Conservation (phyloP, 2,329 filamentous ascomycete species). For the Penicillium sp. region DNA sequence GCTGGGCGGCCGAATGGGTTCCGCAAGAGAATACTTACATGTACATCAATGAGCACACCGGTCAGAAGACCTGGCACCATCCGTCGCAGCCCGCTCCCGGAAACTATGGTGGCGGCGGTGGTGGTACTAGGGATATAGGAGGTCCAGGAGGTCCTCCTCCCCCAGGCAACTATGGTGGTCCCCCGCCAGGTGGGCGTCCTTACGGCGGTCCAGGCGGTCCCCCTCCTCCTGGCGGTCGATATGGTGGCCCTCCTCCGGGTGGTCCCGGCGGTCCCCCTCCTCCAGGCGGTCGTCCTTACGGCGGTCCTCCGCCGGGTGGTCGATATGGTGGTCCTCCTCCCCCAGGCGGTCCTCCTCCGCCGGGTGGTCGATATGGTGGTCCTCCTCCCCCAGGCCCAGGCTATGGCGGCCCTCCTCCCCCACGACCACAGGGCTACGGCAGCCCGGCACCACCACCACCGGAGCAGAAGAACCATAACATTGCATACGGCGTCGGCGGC, state of each 20-base stretch:
- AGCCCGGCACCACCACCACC: neutral
- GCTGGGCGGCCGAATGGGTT: constrained; percentile 11
- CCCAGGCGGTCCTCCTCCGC: neutral
- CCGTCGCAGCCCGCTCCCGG: constrained; percentile 6
- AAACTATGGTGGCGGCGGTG: neutral
- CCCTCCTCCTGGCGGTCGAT: neutral
- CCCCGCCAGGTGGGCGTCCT: neutral
- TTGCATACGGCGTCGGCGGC: constrained; percentile 10
- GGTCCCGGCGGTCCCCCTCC: neutral
- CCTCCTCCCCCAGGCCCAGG: neutral
- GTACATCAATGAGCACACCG: constrained; percentile 11
- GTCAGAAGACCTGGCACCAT: constrained; percentile 12
- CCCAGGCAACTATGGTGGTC: neutral
- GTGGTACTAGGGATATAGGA: neutral
- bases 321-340: constrained; percentile 1
- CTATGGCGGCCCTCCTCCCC: neutral
- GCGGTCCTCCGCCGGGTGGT: constrained; percentile 3
- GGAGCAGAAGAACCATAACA: constrained; percentile 8
- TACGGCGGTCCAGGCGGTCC: constrained; percentile 4
- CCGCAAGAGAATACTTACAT: constrained; percentile 8
- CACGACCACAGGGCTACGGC: constrained; percentile 3
- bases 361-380: constrained; percentile 1
- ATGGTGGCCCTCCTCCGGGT: neutral
- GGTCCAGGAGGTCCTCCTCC: constrained; percentile 2
- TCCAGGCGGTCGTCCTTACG: neutral